phyloP scores from a whole-genome alignment of 1,139 yeast species.

The Blastobotrys apis region DNA sequence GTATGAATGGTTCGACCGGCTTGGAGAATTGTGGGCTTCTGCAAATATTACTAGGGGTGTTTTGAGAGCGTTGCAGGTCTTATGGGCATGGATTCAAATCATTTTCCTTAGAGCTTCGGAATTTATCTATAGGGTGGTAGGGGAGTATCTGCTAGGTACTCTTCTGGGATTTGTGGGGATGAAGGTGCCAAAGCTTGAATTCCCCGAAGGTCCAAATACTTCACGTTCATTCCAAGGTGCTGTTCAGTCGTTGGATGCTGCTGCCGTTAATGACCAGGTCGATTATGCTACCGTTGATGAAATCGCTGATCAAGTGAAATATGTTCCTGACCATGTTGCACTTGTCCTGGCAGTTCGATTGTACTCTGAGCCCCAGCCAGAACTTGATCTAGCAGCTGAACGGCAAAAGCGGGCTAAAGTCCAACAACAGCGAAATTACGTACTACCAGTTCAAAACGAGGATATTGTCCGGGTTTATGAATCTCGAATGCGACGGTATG shows the following conservation, averaged over 20 bases:
- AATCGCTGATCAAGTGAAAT: neutral
- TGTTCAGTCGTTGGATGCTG: neutral
- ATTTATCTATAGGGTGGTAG: too few relatives aligned
- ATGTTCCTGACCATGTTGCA: constrained; percentile 12
- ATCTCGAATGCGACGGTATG: neutral
- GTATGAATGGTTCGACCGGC: neutral
- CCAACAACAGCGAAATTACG: neutral
- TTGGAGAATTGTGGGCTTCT: neutral
- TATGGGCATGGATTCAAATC: neutral
- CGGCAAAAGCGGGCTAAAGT: neutral
- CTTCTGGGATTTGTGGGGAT: constrained; percentile 1
- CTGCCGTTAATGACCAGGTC: neutral
- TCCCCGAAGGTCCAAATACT: neutral
- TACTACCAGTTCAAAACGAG: constrained; percentile 5
- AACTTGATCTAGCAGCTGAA: neutral
- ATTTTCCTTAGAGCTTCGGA: too few relatives aligned
- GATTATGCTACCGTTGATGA: neutral
- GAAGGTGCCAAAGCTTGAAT: constrained; percentile 5
- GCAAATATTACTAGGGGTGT: too few relatives aligned
- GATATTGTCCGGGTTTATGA: neutral
- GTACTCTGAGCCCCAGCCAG: neutral
- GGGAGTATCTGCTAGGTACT: neutral
- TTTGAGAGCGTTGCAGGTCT: neutral
- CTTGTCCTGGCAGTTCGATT: neutral
- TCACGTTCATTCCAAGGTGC: neutral